Percentiles rank a stretch among this genome's conserved stretches.
Conservation (phyloP, 148 eudicot species). For the Hydrangea macrophylla region DNA sequence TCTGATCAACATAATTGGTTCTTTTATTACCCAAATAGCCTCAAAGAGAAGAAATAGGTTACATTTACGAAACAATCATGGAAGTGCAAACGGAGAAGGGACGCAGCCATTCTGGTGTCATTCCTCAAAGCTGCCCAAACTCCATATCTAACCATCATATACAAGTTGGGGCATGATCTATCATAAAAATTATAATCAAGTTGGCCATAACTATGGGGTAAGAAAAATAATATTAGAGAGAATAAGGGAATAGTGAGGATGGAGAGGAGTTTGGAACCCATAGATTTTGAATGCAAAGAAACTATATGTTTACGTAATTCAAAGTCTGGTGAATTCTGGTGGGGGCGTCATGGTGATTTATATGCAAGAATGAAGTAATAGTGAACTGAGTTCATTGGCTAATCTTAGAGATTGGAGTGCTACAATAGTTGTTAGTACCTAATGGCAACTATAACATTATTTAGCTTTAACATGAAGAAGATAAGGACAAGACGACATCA, state of each 20-base stretch:
- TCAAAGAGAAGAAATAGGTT: neutral
- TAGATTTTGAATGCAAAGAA: neutral
- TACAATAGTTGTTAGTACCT: constrained; percentile 19
- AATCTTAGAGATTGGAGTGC: constrained; percentile 18
- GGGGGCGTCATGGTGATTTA: constrained; percentile 13
- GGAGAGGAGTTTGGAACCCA: constrained; percentile 13
- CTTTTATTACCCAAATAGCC: too few relatives aligned
- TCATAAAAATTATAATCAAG: constrained; percentile 38
- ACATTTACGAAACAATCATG: constrained; percentile 60
- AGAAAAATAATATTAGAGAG: neutral
- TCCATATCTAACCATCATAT: constrained; percentile 30
- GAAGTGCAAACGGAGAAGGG: constrained; percentile 53
- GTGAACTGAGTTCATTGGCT: constrained; percentile 12
- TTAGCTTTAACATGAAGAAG: too few relatives aligned
- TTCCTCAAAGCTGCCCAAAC: constrained; percentile 41
- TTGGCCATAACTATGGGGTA: constrained; percentile 10
- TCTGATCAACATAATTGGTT: too few relatives aligned
- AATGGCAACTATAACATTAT: constrained; percentile 7
- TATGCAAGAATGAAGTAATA: constrained; percentile 7
- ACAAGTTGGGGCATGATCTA: constrained; percentile 35
- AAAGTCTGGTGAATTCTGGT: neutral
- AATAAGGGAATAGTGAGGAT: constrained; percentile 5
- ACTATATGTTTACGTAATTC: neutral
- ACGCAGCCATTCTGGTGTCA: constrained; percentile 52
- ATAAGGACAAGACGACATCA: too few relatives aligned